phyloP scores from a whole-genome alignment of 495 filamentous ascomycete genomes.

The Trichodelitschia bisporula region DNA sequence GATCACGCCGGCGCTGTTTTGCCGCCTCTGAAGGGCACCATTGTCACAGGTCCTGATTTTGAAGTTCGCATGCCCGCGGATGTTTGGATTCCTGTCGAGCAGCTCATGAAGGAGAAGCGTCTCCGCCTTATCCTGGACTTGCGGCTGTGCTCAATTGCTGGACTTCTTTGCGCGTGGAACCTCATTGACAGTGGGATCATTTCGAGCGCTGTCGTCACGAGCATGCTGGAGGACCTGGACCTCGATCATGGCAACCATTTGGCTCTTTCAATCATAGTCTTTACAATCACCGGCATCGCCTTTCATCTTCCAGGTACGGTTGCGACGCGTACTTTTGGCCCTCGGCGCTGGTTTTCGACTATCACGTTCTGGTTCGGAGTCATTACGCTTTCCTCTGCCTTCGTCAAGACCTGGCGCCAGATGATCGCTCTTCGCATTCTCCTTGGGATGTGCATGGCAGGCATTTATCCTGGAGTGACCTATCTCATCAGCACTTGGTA shows the following conservation, averaged over 20 bases:
- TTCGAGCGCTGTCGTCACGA: slow-evolving; percentile 51
- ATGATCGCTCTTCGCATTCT: slow-evolving; percentile 51
- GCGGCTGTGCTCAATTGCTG: slow-evolving; percentile 52
- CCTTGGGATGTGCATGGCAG: slow-evolving; percentile 41
- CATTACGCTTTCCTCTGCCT: slow-evolving; percentile 49
- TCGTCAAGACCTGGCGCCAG: slow-evolving; percentile 41
- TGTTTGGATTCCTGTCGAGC: too few species aligned
- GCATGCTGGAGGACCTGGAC: slow-evolving; percentile 40
- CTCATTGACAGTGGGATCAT: slow-evolving; percentile 54
- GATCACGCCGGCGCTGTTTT: too few species aligned
- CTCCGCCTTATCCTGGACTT: slow-evolving; percentile 44
- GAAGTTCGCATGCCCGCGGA: too few species aligned
- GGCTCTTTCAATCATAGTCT: slow-evolving; percentile 55
- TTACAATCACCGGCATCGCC: slow-evolving; percentile 47
- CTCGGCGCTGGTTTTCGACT: slow-evolving; percentile 38
- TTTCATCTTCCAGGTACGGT: slow-evolving; percentile 57
- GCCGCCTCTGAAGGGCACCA: too few species aligned
- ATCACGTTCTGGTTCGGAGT: slow-evolving; percentile 47
- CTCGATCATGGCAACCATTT: slow-evolving; percentile 36
- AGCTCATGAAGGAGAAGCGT: slow-evolving; percentile 5
- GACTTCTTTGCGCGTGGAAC: slow-evolving; percentile 46
- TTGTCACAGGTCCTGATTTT: too few species aligned
- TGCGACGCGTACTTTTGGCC: slow-evolving; percentile 40
- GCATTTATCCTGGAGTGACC: slow-evolving; percentile 46
- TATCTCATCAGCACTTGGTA: slow-evolving; percentile 57